Evolutionary conservation across 495 filamentous ascomycete species (phyloP).

Genomic region (Xylaria venustula): DNA sequence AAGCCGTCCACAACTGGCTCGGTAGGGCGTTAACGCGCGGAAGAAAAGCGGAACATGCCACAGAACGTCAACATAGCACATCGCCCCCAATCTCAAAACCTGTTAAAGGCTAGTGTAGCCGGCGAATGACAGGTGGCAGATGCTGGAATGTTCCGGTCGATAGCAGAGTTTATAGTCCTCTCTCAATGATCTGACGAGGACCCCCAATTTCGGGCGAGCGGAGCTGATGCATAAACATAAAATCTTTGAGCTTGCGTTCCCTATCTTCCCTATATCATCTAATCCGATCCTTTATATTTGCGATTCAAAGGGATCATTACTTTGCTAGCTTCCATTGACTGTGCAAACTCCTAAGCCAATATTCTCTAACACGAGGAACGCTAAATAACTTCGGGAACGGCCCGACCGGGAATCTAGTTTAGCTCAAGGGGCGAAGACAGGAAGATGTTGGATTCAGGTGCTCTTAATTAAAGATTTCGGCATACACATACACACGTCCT

Average conservation of each 20-base stretch:
- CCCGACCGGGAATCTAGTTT: neutral
- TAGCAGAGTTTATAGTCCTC: too few species aligned
- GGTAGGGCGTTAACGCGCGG: neutral
- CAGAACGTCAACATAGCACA: neutral
- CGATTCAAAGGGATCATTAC: neutral
- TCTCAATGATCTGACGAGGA: conserved; percentile 1
- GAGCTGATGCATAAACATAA: neutral
- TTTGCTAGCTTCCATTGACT: neutral
- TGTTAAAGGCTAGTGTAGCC: neutral
- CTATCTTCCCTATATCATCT: neutral
- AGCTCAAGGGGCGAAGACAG: neutral
- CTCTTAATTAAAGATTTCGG: too few species aligned
- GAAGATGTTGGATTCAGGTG: neutral
- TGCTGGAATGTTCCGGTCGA: neutral
- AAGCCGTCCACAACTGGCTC: neutral
- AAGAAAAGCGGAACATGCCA: neutral
- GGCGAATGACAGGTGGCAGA: neutral
- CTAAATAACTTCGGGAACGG: neutral
- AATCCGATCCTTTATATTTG: neutral
- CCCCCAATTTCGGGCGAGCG: conserved; percentile 5
- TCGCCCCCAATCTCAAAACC: neutral
- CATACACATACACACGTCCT: too few species aligned
- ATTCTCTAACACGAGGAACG: too few species aligned
- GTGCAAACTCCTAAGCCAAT: neutral
- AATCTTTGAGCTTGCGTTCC: neutral